Evolutionary conservation across 2,329 filamentous ascomycete genomes (phyloP).

Genomic region (Botrytis tulipae): DNA sequence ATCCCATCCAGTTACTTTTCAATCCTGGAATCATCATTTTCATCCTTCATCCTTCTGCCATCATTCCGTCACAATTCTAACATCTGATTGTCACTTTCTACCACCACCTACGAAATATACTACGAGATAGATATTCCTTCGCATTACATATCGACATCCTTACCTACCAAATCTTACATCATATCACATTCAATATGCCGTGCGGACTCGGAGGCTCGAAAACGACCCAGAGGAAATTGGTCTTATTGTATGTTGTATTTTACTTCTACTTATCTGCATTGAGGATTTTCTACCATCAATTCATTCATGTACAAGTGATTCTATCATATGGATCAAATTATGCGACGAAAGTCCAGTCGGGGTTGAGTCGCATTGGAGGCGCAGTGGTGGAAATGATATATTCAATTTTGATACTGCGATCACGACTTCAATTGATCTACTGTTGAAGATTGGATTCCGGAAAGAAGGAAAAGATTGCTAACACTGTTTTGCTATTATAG

Average conservation of each 20-base stretch:
- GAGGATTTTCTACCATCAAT: not conserved
- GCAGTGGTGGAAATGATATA: slow-evolving; percentile 2
- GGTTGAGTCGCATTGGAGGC: not conserved
- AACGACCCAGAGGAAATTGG: slow-evolving; percentile 72
- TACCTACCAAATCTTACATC: not conserved
- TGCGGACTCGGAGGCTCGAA: slow-evolving; percentile 52
- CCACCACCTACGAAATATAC: not conserved
- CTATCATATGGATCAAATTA: slow-evolving; percentile 5
- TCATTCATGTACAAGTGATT: not conserved
- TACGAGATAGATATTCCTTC: not conserved
- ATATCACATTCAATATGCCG: slow-evolving; percentile 32
- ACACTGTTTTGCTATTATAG: slow-evolving; percentile 46
- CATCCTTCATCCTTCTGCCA: not conserved
- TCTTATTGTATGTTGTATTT: slow-evolving; percentile 58
- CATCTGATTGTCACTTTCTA: not conserved
- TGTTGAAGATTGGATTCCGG: not conserved
- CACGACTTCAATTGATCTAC: not conserved
- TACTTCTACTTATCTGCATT: not conserved
- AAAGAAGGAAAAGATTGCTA: slow-evolving; percentile 23
- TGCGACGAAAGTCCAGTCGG: not conserved
- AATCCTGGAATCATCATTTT: not conserved
- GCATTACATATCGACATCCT: not conserved
- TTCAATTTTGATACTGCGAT: not conserved
- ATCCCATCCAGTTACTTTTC: not conserved
- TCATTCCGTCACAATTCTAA: not conserved